A percentile compares a stretch with the other conserved stretches of the same genome.
These are phyloP conservation scores for Adansonia grandidieri DNA, from an alignment of 441 rosid species.

Conservation along the genomic window DNA sequence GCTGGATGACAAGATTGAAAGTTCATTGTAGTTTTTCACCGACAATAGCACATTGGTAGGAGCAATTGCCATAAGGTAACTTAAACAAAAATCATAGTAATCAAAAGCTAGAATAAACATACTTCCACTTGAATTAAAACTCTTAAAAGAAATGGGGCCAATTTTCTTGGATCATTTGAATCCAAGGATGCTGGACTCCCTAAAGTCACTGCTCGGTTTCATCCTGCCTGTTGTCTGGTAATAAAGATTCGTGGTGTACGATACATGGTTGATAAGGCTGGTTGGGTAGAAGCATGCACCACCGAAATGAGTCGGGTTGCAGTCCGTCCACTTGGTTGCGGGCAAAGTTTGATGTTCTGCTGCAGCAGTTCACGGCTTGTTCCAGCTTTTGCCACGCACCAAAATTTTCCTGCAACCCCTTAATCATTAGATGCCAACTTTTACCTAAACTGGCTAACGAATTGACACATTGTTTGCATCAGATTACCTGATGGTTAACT, in stretches of 20 bases:
- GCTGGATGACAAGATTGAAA: not conserved
- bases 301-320: conserved; percentile 18
- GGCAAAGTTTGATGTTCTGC: conserved; percentile 34
- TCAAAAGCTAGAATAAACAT: not conserved
- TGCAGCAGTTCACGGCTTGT: conserved; percentile 23
- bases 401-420: conserved; percentile 32
- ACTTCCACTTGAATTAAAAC: not conserved
- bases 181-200: conserved; percentile 29
- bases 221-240: conserved; percentile 26
- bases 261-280: conserved; percentile 39
- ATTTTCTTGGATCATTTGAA: conserved; percentile 12
- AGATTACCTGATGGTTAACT: not conserved
- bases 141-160: not conserved
- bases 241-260: conserved; percentile 44
- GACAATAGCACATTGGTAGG: not conserved
- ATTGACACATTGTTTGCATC: not conserved
- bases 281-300: conserved; percentile 38
- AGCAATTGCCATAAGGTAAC: conserved; percentile 20
- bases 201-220: conserved; percentile 35
- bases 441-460: not conserved
- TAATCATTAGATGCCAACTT: not conserved
- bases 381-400: conserved; percentile 40
- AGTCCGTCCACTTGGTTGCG: conserved; percentile 19
- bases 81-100: not conserved
- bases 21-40: not conserved